Evolutionary conservation across 208 protist species (phyloP).

Genomic region (Phytomonas serpens): DNA sequence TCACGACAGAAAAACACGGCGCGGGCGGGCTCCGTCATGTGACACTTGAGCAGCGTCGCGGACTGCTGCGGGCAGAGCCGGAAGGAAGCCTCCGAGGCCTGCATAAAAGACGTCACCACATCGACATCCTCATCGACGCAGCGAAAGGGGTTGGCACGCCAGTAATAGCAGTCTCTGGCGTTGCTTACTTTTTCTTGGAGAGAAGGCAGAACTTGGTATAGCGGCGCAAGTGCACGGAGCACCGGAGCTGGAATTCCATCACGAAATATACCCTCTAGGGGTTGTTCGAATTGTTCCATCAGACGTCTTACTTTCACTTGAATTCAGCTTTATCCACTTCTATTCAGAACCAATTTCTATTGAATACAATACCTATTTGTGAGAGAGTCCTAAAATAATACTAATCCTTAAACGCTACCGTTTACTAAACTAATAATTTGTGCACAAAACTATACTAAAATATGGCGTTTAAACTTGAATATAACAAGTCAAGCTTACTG

Average conservation of each 20-base stretch:
- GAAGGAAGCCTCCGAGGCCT: constrained; percentile 81
- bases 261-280: constrained; percentile 88
- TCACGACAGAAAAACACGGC: constrained; percentile 89
- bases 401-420: background rate
- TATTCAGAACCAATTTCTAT: background rate
- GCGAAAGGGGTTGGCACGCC: constrained; percentile 81
- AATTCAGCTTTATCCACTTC: background rate
- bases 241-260: constrained; percentile 85
- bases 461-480: background rate
- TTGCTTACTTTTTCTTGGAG: constrained; percentile 55
- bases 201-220: constrained; percentile 80
- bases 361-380: background rate
- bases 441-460: background rate
- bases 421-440: background rate
- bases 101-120: constrained; percentile 77
- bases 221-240: constrained; percentile 79
- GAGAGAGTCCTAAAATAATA: constrained; percentile 2
- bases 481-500: background rate
- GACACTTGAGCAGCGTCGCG: constrained; percentile 86
- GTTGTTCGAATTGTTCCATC: constrained; percentile 82
- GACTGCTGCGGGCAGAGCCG: constrained; percentile 86
- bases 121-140: constrained; percentile 78
- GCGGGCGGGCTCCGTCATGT: constrained; percentile 86
- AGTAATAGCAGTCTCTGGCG: constrained; percentile 86
- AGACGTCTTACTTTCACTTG: background rate